Conservation (phyloP, 805 yeast genomes). For the Hanseniaspora jakobsenii region DNA sequence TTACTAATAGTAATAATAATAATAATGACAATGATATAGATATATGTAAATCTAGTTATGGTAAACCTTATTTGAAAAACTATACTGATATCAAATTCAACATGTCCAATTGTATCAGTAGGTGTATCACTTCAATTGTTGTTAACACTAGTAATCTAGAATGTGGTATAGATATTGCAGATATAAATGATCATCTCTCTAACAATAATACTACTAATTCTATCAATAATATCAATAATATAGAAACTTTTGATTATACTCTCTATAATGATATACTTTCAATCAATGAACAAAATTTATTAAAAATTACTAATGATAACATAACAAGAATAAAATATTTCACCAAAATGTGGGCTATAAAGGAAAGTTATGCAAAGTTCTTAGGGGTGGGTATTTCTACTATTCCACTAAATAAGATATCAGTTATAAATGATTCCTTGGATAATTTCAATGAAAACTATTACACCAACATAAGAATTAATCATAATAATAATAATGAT, state of each 20-base stretch:
- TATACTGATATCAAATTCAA: slow-evolving; percentile 35
- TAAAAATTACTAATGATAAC: slow-evolving; percentile 22
- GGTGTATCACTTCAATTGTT: slow-evolving; percentile 37
- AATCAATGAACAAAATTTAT: slow-evolving; percentile 26
- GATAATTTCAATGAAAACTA: background rate
- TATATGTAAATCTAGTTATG: slow-evolving; percentile 32
- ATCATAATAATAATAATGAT: too few species aligned
- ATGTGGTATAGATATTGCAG: slow-evolving; percentile 40
- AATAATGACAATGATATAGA: background rate
- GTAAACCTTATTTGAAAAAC: slow-evolving; percentile 42
- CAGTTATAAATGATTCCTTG: background rate
- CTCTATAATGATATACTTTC: slow-evolving; percentile 36
- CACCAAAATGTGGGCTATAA: slow-evolving; percentile 64
- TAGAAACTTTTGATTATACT: slow-evolving; percentile 22
- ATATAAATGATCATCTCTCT: slow-evolving; percentile 23
- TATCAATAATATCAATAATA: slow-evolving; percentile 3
- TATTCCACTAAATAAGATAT: background rate
- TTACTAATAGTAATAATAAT: too few species aligned
- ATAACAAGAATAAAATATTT: slow-evolving; percentile 29
- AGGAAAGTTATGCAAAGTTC: slow-evolving; percentile 62
- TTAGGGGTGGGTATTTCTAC: slow-evolving; percentile 46
- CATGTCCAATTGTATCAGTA: slow-evolving; percentile 41
- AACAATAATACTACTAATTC: too few species aligned
- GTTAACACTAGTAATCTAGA: slow-evolving; percentile 27
- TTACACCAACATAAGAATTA: background rate